Base-by-base conservation (phyloP, 495 filamentous ascomycete species). In the Lasiosphaeriaceae sp. region DNA sequence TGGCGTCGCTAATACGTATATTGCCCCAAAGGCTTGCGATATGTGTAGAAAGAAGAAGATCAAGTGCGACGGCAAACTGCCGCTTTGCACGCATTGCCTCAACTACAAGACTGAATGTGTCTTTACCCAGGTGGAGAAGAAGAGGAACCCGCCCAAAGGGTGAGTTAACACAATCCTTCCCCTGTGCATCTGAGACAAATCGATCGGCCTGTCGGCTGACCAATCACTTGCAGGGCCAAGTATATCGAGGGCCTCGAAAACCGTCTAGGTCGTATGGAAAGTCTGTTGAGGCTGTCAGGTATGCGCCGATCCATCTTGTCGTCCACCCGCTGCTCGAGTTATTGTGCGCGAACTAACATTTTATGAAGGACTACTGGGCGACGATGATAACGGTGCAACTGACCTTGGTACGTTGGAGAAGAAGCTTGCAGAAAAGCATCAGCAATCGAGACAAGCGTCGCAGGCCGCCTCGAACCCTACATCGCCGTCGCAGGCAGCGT, bases 21-120 rank as follows among this genome's bases (percentile, higher is more conserved):
- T 7, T 51, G 39, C n/a, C 39, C 5, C 56, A 39, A 69, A 93
- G 90, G 94, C 94, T 50, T 98, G 94, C 78, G 94, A 98, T 68
- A 96, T 97, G 93, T 98, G 94, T 68, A 84, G 94, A 60, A 97
- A 96, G 76, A 98, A 97, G 80, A 98, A 98, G 82, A 97, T 98
- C 68, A 97, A 97, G 74, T 98, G 94, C 73, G 95, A 98, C 68
- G 94, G 94, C 50, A 96, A 95, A 73, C 85, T 94, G 71, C 94
- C 95, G 39, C 84, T 90, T 55, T 98, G 94, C 73, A 91, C 90
- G 16, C 95, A 98, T 72, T 98, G 94, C 69, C 87, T 87, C 67
- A 97, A 98, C 71, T 97, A 97, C 79, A 97, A 96, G 79, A 96
- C 91, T 9, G 92, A 97, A 63, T 98, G 94, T 66, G 83, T 97